These are phyloP conservation scores for Pulveroboletus sp. DNA, from an alignment of 768 basidiomycete genomes.

Conservation along the genomic window DNA sequence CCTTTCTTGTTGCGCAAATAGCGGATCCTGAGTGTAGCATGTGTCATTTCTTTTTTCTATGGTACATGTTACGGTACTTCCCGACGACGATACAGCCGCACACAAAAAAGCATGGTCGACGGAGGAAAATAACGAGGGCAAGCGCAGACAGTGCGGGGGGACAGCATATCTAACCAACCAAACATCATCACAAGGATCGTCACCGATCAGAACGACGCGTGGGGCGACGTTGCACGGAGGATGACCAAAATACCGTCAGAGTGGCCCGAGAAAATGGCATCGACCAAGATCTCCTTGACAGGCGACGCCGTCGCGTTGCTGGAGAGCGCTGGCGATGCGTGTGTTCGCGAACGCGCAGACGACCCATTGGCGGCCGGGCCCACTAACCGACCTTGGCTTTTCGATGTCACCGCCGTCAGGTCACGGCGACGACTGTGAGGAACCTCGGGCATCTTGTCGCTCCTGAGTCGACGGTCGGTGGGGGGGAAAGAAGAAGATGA, in stretches of 20 bases:
- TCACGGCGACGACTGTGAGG: conserved; percentile 31
- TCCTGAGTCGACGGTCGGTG: conserved; percentile 11
- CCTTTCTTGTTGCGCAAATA: no score
- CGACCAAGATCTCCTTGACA: conserved; percentile 48
- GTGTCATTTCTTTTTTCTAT: no score
- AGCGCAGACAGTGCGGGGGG: no score
- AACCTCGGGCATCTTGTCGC: conserved; percentile 24
- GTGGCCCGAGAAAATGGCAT: conserved; percentile 82
- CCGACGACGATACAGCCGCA: no score
- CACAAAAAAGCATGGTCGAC: no score
- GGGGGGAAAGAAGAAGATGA: conserved; percentile 4
- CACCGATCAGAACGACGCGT: neutral
- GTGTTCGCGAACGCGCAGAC: conserved; percentile 9
- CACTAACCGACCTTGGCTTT: conserved; percentile 11
- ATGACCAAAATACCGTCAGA: conserved; percentile 83
- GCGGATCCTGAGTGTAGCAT: no score
- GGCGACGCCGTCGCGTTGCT: neutral
- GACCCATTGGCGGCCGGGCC: neutral
- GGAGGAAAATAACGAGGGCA: no score
- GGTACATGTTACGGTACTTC: no score
- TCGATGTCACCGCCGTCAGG: conserved; percentile 14
- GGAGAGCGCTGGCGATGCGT: neutral
- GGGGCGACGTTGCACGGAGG: conserved; percentile 45
- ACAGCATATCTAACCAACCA: no score
- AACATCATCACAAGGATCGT: neutral